Evolutionary conservation across 257 asterid species (phyloP), one percentile per base, ranked within the genome.

Genomic region (Hygrophila difformis): DNA sequence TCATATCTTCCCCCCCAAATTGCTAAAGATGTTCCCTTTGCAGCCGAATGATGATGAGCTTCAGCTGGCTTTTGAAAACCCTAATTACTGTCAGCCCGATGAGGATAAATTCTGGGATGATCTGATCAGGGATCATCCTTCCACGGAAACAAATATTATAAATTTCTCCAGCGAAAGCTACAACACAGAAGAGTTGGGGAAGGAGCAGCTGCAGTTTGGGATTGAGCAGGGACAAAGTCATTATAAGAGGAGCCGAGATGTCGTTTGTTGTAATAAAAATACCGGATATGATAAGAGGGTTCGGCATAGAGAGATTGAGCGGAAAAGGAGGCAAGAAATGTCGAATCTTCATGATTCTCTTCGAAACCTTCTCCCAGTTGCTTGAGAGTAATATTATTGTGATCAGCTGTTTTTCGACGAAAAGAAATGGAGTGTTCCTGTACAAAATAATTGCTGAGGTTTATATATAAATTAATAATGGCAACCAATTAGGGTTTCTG

Each of bases 381-480:
- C 53, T 55, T 1, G 58, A 61, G 13, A 51, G 44, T 57, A 72
- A 75, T 12, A 31, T 72, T 1, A 37, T 59, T 36, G 70, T 75
- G 8, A 57, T 80, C 36, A 68, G 51, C 46, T 70, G 79, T 63
- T 42, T 70, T 53, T 75, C 83, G 14, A 62, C 76, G 3, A 56
- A 44, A 31, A 56, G 36, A 0, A 64, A 63, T 23, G 72, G 47
- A 6, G 47, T 44, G 24, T 49, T 45, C 38, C 56, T 75, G 16
- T 62, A 80, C 34, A 57, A 52, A 43, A 67, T 84, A 53, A 63
- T 61, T 26, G 55, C 70, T n/a, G 62, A 77, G 85, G 94, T 78
- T 53, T 7, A 24, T 24, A n/a, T n/a, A n/a, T n/a, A n/a, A n/a
- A n/a, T n/a, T n/a, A n/a, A n/a, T n/a, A n/a, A n/a, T n/a, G n/a